Evolutionary conservation across 1,284 basidiomycete species (phyloP).

Genomic region (Moesziomyces sp.): DNA sequence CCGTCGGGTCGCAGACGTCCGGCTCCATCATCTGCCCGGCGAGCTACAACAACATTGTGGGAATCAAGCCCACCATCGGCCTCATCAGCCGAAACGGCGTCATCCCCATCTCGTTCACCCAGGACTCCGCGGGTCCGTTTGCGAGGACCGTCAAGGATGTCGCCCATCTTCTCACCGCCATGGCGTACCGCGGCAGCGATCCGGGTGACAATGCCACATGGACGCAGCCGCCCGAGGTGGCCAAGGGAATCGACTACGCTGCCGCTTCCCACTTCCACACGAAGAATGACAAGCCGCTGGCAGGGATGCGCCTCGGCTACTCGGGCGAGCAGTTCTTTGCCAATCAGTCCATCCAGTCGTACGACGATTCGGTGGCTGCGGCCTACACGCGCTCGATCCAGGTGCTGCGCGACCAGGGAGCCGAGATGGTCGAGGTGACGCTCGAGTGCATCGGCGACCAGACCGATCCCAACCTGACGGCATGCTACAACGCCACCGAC

Average conservation of each 20-base stretch:
- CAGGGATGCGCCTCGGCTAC: constrained; percentile 18
- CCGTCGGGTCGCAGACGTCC: constrained; percentile 75
- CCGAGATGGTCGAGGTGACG: constrained; percentile 31
- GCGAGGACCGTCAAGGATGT: constrained; percentile 42
- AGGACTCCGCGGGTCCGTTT: constrained; percentile 45
- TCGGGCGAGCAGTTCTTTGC: constrained; percentile 28
- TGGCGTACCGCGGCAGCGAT: constrained; percentile 34
- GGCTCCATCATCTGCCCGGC: constrained; percentile 47
- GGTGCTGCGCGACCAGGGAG: constrained; percentile 16
- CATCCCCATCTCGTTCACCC: constrained; percentile 37
- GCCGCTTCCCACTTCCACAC: constrained; percentile 15
- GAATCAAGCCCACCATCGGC: constrained; percentile 48
- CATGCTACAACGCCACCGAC: constrained; percentile 28
- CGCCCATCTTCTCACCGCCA: constrained; percentile 37
- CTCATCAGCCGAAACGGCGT: constrained; percentile 39
- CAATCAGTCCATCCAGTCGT: constrained; percentile 24
- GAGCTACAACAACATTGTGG: constrained; percentile 46
- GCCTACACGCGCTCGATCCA: constrained; percentile 26
- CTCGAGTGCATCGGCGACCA: constrained; percentile 30
- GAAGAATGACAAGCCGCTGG: constrained; percentile 5
- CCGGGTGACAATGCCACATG: constrained; percentile 37
- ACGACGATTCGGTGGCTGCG: constrained; percentile 13
- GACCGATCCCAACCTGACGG: constrained; percentile 14
- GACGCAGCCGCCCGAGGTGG: constrained; percentile 19
- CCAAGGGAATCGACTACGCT: constrained; percentile 24